phyloP scores from a whole-genome alignment of 441 rosid genomes.

The Aleurites moluccanus region DNA sequence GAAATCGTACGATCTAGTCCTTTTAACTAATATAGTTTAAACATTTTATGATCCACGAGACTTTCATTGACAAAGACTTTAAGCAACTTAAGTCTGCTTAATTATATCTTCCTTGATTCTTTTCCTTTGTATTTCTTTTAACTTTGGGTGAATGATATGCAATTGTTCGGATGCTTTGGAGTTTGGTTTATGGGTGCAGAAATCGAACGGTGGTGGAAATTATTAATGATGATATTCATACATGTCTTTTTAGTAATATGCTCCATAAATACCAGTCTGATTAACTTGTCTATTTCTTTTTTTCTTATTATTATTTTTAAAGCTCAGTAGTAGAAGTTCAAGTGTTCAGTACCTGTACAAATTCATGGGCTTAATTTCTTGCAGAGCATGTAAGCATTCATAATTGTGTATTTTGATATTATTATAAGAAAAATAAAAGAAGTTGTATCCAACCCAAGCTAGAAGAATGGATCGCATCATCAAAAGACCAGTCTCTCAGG shows the following conservation, averaged over 20 bases:
- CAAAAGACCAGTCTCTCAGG: too few species aligned
- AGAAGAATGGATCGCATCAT: too few species aligned
- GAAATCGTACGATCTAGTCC: conserved; percentile 10
- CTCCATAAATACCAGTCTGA: background rate
- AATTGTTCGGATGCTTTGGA: conserved; percentile 20
- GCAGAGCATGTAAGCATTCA: too few species aligned
- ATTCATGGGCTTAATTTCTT: too few species aligned
- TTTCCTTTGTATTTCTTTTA: background rate
- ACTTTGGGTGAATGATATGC: conserved; percentile 20
- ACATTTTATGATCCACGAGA: conserved; percentile 8
- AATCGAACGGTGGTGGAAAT: conserved; percentile 8
- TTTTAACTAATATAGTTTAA: conserved; percentile 14
- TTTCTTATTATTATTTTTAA: too few species aligned
- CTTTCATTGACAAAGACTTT: conserved; percentile 15
- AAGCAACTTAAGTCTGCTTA: background rate
- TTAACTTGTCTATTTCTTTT: too few species aligned
- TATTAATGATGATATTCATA: background rate
- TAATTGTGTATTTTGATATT: too few species aligned
- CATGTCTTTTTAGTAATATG: background rate
- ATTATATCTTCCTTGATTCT: conserved; percentile 5
- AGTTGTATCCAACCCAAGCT: too few species aligned
- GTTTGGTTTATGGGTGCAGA: conserved; percentile 12
- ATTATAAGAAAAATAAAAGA: too few species aligned
- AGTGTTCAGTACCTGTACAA: too few species aligned
- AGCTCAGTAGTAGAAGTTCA: too few species aligned